Percentiles rank a stretch among this genome's conserved stretches.
These are phyloP conservation scores for Bassia scoparia DNA, from an alignment of 148 eudicot species.

Conservation along the genomic window DNA sequence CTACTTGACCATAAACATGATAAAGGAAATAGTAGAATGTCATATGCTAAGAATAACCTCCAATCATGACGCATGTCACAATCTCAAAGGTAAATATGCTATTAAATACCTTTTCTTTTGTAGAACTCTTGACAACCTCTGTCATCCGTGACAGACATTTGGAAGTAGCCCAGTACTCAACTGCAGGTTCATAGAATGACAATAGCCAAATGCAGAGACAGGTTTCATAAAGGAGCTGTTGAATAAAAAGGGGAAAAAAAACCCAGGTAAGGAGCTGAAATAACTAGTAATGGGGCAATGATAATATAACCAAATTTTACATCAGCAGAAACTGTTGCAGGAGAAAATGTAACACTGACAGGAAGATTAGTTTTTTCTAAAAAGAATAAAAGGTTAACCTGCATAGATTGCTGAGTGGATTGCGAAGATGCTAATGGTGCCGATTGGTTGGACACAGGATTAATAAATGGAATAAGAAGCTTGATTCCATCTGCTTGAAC, in stretches of 20 bases:
- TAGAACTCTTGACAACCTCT: conserved; percentile 87
- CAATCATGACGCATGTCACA: neutral
- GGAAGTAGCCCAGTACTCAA: conserved; percentile 85
- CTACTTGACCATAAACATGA: neutral
- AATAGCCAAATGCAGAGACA: conserved; percentile 94
- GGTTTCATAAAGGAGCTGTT: conserved; percentile 93
- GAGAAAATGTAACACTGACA: neutral
- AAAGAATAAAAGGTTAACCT: conserved; percentile 39
- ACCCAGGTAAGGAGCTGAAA: conserved; percentile 8
- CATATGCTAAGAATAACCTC: neutral
- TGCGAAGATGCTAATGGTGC: conserved; percentile 29
- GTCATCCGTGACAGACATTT: conserved; percentile 66
- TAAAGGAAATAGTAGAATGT: neutral
- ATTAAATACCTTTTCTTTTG: conserved; percentile 76
- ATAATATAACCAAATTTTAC: conserved; percentile 1
- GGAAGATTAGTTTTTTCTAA: neutral
- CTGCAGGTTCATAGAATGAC: conserved; percentile 89
- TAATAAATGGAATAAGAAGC: conserved; percentile 78
- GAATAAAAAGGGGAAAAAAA: conserved; percentile 18
- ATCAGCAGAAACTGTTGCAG: neutral
- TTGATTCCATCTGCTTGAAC: conserved; percentile 96
- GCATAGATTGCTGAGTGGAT: conserved; percentile 69
- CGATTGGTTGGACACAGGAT: conserved; percentile 87
- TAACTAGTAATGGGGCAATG: neutral
- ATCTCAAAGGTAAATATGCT: neutral